Evolutionary conservation across 2,329 filamentous ascomycete genomes (phyloP), one percentile per base, ranked within the genome.

Genomic region (Trichoderma brevicompactum): DNA sequence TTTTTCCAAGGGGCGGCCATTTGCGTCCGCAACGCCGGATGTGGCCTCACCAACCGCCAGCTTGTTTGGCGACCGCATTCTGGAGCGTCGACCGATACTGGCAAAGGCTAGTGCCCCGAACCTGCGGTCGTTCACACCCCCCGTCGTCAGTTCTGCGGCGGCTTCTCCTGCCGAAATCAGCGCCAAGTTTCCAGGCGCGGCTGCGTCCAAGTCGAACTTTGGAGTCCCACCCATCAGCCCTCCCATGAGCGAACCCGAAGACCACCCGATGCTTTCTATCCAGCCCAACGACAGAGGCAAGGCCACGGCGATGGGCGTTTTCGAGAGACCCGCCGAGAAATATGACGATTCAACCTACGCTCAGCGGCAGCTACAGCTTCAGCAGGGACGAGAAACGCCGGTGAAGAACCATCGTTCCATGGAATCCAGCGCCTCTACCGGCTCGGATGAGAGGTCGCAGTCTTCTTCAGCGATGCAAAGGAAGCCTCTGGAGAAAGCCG

Each of bases 321-420:
- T 85, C 66, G 90, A 90, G 69, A 92, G 92, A 73, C 91, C 93
- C 1, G 79, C 81, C 2, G 86, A 89, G 58, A 85, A 88, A 7
- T 97, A 95, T 70, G 92, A 96, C 72, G 94, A 97, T 72, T 87
- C 89, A 19, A 91, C 92, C 72, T 97, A 92, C 72, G 86, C 91
- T 5, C 90, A 96, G 73, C 87, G 92, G 50, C 91, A 96, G 72
- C 80, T 91, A 54, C 91, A 93, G 74, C 86, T 97, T 75, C 91
- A 94, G 68, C 86, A 91, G 72, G 91, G 89, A 34, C 85, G 89
- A 32, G 89, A 90, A 64, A 87, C 86, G 0, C 86, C 89, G 0
- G 80, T 80, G 0, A 77, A 77, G 0, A 77, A 77, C 40, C 78
- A 78, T 7, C 74, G 73, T 68, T 80, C 82, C 10, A 72, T 82